A percentile compares a stretch with the other conserved stretches of the same genome.
Evolutionary conservation across 805 yeast genomes (phyloP).

Genomic region (Yarrowia keelungensis): DNA sequence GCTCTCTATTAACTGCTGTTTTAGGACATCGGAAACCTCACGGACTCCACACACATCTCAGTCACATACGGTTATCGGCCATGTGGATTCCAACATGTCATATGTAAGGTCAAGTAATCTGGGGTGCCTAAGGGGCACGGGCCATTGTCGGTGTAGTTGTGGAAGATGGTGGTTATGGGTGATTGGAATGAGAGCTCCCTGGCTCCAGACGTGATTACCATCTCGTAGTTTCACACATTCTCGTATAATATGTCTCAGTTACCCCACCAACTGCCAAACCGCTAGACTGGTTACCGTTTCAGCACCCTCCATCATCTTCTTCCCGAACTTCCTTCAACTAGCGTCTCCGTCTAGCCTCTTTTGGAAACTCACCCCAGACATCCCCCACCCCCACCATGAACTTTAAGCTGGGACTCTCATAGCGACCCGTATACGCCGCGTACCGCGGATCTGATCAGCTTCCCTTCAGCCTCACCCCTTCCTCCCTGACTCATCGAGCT

Average conservation of each 20-base stretch:
- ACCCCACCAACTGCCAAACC: constrained; percentile 2
- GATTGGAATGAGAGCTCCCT: too few relatives aligned
- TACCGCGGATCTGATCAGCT: too few relatives aligned
- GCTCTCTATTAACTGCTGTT: constrained; percentile 13
- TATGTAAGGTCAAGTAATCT: constrained; percentile 3
- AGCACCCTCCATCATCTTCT: not conserved
- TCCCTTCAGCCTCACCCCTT: too few relatives aligned
- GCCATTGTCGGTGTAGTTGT: not conserved
- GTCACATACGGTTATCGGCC: constrained; percentile 28
- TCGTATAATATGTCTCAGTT: not conserved
- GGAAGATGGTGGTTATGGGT: too few relatives aligned
- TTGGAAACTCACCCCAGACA: constrained; percentile 29
- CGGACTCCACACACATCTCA: not conserved
- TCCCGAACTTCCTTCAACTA: not conserved
- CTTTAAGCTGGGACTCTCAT: not conserved
- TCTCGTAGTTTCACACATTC: too few relatives aligned
- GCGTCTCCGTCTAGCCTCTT: constrained; percentile 21
- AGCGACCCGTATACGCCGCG: too few relatives aligned
- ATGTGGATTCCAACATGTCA: constrained; percentile 30
- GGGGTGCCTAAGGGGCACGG: constrained; percentile 31
- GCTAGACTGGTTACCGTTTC: constrained; percentile 14
- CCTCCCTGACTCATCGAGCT: too few relatives aligned
- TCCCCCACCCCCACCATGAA: constrained; percentile 23
- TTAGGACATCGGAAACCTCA: constrained; percentile 8
- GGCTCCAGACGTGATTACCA: too few relatives aligned